Evolutionary conservation across 1,284 basidiomycete genomes (phyloP).

Genomic region (Malassezia nana): DNA sequence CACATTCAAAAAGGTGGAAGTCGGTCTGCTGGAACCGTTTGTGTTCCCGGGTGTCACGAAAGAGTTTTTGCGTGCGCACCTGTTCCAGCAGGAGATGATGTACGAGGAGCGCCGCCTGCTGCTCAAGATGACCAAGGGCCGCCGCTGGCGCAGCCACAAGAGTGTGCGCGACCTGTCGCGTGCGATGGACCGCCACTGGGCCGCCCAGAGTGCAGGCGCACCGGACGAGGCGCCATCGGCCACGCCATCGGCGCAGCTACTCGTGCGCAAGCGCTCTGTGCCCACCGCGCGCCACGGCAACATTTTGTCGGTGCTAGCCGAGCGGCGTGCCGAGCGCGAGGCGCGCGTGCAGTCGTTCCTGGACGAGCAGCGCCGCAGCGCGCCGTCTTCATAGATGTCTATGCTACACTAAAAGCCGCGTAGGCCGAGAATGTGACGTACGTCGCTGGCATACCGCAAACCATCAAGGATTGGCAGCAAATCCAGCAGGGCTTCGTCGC

Average conservation of each 20-base stretch:
- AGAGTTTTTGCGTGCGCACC: slow-evolving; percentile 26
- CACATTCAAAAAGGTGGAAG: slow-evolving; percentile 46
- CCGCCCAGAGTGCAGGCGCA: slow-evolving; percentile 10
- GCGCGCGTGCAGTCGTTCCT: slow-evolving; percentile 22
- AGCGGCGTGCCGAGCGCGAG: slow-evolving; percentile 29
- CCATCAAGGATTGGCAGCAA: slow-evolving; percentile 89
- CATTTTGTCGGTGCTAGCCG: slow-evolving; percentile 25
- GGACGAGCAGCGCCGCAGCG: slow-evolving; percentile 15
- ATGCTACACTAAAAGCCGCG: slow-evolving; percentile 38
- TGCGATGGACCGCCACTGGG: slow-evolving; percentile 10
- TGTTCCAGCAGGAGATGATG: slow-evolving; percentile 30
- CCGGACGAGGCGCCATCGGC: slow-evolving; percentile 3
- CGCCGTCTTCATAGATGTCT: slow-evolving; percentile 6
- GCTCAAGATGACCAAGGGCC: slow-evolving; percentile 36
- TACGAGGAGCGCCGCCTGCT: slow-evolving; percentile 28
- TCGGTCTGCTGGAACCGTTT: slow-evolving; percentile 45
- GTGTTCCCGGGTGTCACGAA: slow-evolving; percentile 38
- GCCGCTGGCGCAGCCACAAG: slow-evolving; percentile 32
- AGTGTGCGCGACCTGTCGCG: slow-evolving; percentile 5
- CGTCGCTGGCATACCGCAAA: slow-evolving; percentile 86
- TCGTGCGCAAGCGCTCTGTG: slow-evolving; percentile 19
- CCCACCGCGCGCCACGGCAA: slow-evolving; percentile 33
- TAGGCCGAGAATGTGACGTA: slow-evolving; percentile 80
- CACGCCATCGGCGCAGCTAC: slow-evolving; percentile 12
- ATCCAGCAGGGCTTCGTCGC: slow-evolving; percentile 90